Conservation (phyloP, 108 stramenopile species). For the Cyclotella choctawhatcheeana region DNA sequence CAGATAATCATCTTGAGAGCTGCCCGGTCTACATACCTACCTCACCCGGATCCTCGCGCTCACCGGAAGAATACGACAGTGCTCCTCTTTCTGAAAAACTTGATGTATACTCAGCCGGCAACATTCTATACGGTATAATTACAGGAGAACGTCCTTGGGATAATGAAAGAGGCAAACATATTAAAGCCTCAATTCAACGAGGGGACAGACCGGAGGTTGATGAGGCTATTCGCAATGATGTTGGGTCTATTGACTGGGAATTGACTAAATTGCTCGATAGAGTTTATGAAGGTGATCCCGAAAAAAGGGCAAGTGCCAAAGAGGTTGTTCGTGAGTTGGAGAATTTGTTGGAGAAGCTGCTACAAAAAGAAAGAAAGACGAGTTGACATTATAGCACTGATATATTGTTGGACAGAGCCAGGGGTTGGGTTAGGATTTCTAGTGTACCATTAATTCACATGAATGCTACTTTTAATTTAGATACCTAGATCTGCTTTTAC, state of each 20-base stretch:
- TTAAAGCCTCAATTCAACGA: slow-evolving; percentile 24
- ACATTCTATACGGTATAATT: slow-evolving; percentile 53
- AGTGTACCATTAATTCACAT: too few relatives aligned
- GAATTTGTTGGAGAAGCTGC: slow-evolving; percentile 24
- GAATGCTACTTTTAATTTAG: too few relatives aligned
- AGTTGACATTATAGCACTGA: background rate
- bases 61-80: slow-evolving; percentile 77
- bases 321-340: slow-evolving; percentile 51
- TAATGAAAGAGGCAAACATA: slow-evolving; percentile 39
- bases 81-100: slow-evolving; percentile 48
- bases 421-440: too few relatives aligned
- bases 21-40: slow-evolving; percentile 76
- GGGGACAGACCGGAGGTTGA: slow-evolving; percentile 40
- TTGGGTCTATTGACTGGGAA: slow-evolving; percentile 38
- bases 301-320: slow-evolving; percentile 42
- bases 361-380: background rate
- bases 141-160: slow-evolving; percentile 47
- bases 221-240: slow-evolving; percentile 38
- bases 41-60: slow-evolving; percentile 71
- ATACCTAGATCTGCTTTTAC: too few relatives aligned
- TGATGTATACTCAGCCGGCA: slow-evolving; percentile 52
- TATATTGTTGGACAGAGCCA: background rate
- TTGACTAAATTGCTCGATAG: slow-evolving; percentile 43
- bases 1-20: slow-evolving; percentile 25
- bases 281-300: slow-evolving; percentile 47